Evolutionary conservation across 257 asterid genomes (phyloP).

Genomic region (Ocimum tenuiflorum): DNA sequence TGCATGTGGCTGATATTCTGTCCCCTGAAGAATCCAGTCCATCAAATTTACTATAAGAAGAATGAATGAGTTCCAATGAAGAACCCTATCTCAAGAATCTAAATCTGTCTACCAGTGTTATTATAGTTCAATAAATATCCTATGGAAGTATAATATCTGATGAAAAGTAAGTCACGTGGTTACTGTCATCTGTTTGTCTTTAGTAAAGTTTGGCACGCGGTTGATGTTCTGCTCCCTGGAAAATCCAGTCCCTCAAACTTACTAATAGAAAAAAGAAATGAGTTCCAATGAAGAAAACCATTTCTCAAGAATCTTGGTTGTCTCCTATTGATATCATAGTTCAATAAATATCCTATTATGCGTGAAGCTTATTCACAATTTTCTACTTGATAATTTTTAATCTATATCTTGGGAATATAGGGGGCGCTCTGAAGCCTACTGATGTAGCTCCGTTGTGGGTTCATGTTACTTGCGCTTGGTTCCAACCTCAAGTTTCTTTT

Average conservation of each 20-base stretch:
- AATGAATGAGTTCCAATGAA: neutral
- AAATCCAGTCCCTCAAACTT: constrained; percentile 8
- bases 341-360: neutral
- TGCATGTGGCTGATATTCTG: neutral
- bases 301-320: neutral
- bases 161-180: neutral
- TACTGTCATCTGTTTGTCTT: neutral
- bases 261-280: neutral
- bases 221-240: neutral
- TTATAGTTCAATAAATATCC: neutral
- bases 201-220: neutral
- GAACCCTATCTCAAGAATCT: neutral
- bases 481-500: constrained; percentile 96
- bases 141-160: neutral
- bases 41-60: constrained; percentile 3
- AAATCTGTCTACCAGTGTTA: constrained; percentile 1
- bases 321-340: constrained; percentile 5
- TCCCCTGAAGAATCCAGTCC: neutral
- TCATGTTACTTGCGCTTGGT: constrained; percentile 99
- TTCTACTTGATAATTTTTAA: constrained; percentile 5
- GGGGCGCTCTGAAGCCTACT: constrained; percentile 97
- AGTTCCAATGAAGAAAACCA: neutral
- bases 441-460: constrained; percentile 88
- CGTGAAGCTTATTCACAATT: constrained; percentile 1
- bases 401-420: constrained; percentile 35